phyloP scores from a whole-genome alignment of 192 early-diverging fungal genomes.

The Backusella circina region DNA sequence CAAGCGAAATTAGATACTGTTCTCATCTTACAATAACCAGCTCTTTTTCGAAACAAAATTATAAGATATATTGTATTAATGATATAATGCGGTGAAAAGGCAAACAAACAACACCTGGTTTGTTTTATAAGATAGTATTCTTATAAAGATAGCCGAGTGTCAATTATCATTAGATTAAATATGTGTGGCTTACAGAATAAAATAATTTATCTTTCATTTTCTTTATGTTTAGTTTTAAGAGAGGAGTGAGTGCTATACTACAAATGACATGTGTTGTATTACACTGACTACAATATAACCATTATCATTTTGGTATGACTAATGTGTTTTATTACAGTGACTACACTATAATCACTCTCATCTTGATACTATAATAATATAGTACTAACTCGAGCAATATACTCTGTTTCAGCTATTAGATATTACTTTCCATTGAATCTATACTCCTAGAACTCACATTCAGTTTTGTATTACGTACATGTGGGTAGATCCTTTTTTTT shows the following conservation, averaged over 20 bases:
- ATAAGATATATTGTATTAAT: background rate
- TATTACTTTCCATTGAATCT: background rate
- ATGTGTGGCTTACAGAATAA: background rate
- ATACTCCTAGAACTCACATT: background rate
- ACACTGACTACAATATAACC: background rate
- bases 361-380: background rate
- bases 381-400: background rate
- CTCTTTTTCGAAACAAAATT: background rate
- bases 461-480: background rate
- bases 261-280: background rate
- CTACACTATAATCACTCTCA: too few species aligned
- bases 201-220: background rate
- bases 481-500: background rate
- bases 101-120: background rate
- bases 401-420: background rate
- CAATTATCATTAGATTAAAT: background rate
- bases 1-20: background rate
- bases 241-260: background rate
- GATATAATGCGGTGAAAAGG: background rate
- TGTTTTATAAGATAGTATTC: background rate
- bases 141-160: background rate
- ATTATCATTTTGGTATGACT: background rate
- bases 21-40: too few species aligned
- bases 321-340: too few species aligned
- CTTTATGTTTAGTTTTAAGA: background rate